phyloP scores from a whole-genome alignment of 2,329 filamentous ascomycete genomes.

The Huntiella omanensis region DNA sequence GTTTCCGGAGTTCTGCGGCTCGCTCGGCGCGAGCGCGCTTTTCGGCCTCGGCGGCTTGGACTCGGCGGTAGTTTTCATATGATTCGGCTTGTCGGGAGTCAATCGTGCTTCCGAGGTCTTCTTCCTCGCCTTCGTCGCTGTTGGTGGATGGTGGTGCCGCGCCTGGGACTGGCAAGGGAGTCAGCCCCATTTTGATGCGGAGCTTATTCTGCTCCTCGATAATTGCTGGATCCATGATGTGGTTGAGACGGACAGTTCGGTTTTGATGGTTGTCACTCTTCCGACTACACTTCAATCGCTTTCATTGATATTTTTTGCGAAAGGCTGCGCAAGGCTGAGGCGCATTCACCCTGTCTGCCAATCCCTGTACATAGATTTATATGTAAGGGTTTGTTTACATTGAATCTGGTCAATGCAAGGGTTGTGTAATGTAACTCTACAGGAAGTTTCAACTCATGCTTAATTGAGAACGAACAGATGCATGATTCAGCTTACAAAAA shows the following conservation, averaged over 20 bases:
- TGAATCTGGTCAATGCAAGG: too few relatives aligned
- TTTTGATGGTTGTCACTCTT: background rate
- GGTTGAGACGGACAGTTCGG: background rate
- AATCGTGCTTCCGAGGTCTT: slow-evolving; percentile 55
- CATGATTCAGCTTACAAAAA: too few relatives aligned
- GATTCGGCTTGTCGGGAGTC: slow-evolving; percentile 59
- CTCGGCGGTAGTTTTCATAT: slow-evolving; percentile 52
- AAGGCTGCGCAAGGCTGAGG: background rate
- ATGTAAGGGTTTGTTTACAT: too few relatives aligned
- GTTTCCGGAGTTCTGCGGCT: slow-evolving; percentile 69
- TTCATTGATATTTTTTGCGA: background rate
- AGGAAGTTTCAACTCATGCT: too few relatives aligned
- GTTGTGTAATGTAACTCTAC: too few relatives aligned
- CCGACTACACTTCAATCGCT: background rate
- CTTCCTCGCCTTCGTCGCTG: slow-evolving; percentile 22
- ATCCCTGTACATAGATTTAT: too few relatives aligned
- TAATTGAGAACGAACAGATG: too few relatives aligned
- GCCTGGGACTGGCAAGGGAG: slow-evolving; percentile 71
- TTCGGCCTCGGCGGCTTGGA: slow-evolving; percentile 51
- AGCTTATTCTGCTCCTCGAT: slow-evolving; percentile 92
- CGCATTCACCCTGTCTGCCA: too few relatives aligned
- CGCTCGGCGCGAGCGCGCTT: slow-evolving; percentile 65
- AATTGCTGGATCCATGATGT: slow-evolving; percentile 44
- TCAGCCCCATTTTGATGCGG: slow-evolving; percentile 72
- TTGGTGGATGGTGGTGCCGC: slow-evolving; percentile 20